Conservation (phyloP, 2,329 filamentous ascomycete species). For the Aspergillus novofumigatus region DNA sequence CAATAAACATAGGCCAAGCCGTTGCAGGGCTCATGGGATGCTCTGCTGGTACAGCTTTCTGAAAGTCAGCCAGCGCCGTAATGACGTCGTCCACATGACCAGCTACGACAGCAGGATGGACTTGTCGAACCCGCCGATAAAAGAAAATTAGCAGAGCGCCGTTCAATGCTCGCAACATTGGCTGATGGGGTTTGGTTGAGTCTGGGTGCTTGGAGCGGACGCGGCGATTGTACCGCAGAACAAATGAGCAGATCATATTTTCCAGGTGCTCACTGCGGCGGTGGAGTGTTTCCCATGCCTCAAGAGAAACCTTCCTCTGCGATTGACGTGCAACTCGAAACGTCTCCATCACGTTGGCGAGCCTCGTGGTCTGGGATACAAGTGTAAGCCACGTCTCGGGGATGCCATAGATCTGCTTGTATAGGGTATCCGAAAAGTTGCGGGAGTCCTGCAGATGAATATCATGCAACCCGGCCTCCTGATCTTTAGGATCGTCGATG, state of each 20-base stretch:
- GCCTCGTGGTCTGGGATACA: constrained; percentile 41
- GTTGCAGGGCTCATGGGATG: constrained; percentile 22
- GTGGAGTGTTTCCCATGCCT: constrained; percentile 27
- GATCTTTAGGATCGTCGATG: constrained; percentile 12
- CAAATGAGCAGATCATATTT: constrained; percentile 33
- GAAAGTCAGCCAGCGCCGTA: constrained; percentile 27
- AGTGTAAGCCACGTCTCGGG: constrained; percentile 43
- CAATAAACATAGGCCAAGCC: constrained; percentile 40
- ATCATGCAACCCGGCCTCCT: constrained; percentile 29
- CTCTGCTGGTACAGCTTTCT: constrained; percentile 17
- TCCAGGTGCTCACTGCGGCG: constrained; percentile 26
- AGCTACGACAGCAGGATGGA: constrained; percentile 37
- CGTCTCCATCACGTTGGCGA: constrained; percentile 37
- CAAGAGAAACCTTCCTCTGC: constrained; percentile 11
- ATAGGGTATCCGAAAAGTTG: constrained; percentile 32
- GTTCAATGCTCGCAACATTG: constrained; percentile 39
- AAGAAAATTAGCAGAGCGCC: constrained; percentile 41
- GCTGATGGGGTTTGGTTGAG: constrained; percentile 17
- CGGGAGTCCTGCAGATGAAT: constrained; percentile 39
- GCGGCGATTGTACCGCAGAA: constrained; percentile 13
- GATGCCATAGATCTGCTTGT: constrained; percentile 41
- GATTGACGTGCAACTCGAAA: constrained; percentile 18
- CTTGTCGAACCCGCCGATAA: constrained; percentile 39
- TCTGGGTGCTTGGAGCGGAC: constrained; percentile 6
- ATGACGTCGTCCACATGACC: constrained; percentile 36